A percentile compares a stretch with the other conserved stretches of the same genome.
Conservation (phyloP, 768 basidiomycete species). For the Mycena capillaripes region DNA sequence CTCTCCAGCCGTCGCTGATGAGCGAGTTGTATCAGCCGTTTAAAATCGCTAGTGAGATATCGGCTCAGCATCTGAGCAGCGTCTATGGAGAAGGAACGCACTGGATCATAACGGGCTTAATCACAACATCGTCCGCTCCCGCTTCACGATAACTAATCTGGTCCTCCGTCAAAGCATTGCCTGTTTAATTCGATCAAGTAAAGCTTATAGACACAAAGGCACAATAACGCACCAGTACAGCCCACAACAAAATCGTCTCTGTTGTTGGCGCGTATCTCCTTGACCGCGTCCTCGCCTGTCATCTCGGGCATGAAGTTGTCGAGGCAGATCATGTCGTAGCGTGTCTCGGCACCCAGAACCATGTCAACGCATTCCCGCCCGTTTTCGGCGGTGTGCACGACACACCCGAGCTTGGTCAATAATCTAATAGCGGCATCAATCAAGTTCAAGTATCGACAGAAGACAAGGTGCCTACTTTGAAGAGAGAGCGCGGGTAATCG, state of each 20-base stretch:
- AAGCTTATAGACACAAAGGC: background rate
- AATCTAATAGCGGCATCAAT: slow-evolving; percentile 37
- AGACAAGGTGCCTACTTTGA: slow-evolving; percentile 21
- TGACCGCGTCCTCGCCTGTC: slow-evolving; percentile 51
- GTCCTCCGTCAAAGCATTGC: slow-evolving; percentile 44
- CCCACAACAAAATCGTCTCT: slow-evolving; percentile 52
- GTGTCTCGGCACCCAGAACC: slow-evolving; percentile 40
- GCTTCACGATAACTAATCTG: slow-evolving; percentile 44
- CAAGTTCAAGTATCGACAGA: background rate
- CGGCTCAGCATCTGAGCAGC: background rate
- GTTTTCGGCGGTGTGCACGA: slow-evolving; percentile 52
- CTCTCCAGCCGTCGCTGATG: slow-evolving; percentile 29
- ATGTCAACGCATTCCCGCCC: slow-evolving; percentile 52
- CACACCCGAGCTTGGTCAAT: slow-evolving; percentile 51
- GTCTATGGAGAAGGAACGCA: slow-evolving; percentile 19
- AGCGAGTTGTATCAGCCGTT: slow-evolving; percentile 25
- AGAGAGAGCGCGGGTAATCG: slow-evolving; percentile 46
- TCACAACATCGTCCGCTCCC: slow-evolving; percentile 39
- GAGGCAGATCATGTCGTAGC: slow-evolving; percentile 52
- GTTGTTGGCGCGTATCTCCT: slow-evolving; percentile 44
- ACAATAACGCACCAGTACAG: slow-evolving; percentile 25
- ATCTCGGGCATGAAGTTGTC: slow-evolving; percentile 53
- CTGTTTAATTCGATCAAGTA: slow-evolving; percentile 1
- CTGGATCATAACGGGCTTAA: slow-evolving; percentile 39
- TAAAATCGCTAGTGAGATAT: slow-evolving; percentile 23